Percentiles rank a stretch among this genome's conserved stretches.
phyloP scores from a whole-genome alignment of 192 early-diverging fungal species.

The Podochytrium sp. region DNA sequence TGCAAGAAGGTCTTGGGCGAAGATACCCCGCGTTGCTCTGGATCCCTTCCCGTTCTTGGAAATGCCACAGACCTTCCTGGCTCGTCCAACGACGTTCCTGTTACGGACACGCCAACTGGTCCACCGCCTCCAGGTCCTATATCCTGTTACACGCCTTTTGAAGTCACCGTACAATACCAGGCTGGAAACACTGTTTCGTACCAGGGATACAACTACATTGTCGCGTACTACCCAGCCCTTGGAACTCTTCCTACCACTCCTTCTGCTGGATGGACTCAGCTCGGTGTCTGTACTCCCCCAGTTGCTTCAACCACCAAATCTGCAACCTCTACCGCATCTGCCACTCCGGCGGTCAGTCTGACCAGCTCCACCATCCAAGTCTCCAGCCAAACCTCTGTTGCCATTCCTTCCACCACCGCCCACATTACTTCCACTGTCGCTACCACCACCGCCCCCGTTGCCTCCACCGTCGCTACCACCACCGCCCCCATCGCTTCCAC shows the following conservation, averaged over 20 bases:
- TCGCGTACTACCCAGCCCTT: background rate
- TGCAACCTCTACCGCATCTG: background rate
- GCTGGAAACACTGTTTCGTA: background rate
- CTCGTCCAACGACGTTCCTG: background rate
- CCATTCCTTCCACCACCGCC: background rate
- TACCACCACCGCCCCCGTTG: background rate
- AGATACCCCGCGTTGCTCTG: constrained; percentile 23
- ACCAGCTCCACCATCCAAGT: too few relatives aligned
- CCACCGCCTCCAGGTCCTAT: background rate
- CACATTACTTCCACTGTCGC: background rate
- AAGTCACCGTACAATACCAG: background rate
- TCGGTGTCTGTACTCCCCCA: background rate
- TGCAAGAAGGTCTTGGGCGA: constrained; percentile 8
- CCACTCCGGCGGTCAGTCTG: too few relatives aligned
- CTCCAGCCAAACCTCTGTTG: background rate
- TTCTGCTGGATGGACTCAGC: background rate
- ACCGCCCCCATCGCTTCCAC: background rate
- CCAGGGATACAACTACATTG: constrained; percentile 7
- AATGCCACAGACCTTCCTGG: background rate
- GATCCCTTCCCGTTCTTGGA: constrained; percentile 2
- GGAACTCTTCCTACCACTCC: background rate
- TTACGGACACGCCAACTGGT: background rate
- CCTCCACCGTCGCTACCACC: background rate
- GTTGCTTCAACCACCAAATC: too few relatives aligned
- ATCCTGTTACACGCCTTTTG: background rate